Evolutionary conservation across 352 stramenopile species (phyloP).

Genomic region (Saprolegnia diclina): DNA sequence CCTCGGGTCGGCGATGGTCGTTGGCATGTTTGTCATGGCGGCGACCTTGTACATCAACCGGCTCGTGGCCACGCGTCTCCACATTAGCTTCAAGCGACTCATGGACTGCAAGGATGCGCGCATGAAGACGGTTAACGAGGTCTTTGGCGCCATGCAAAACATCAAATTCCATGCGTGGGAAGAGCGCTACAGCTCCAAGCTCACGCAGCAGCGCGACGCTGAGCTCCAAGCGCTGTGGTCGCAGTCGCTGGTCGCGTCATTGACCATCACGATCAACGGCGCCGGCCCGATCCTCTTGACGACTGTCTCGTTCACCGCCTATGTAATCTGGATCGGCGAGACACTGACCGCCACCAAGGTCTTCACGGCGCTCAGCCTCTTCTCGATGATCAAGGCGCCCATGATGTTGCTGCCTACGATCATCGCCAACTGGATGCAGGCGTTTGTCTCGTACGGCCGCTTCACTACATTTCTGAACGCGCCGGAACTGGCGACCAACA

Average conservation of each 20-base stretch:
- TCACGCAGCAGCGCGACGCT: slow-evolving; percentile 37
- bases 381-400: slow-evolving; percentile 30
- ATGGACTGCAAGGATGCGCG: slow-evolving; percentile 83
- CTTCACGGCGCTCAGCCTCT: slow-evolving; percentile 29
- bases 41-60: slow-evolving; percentile 39
- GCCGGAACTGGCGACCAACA: slow-evolving; percentile 25
- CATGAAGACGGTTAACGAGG: slow-evolving; percentile 88
- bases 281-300: slow-evolving; percentile 29
- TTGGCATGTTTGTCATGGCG: slow-evolving; percentile 35
- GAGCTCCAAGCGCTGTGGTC: slow-evolving; percentile 19
- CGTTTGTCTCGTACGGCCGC: slow-evolving; percentile 30
- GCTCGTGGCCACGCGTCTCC: slow-evolving; percentile 42
- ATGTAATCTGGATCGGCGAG: slow-evolving; percentile 24
- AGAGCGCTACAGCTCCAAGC: slow-evolving; percentile 36
- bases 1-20: slow-evolving; percentile 36
- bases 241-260: slow-evolving; percentile 22
- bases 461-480: slow-evolving; percentile 31
- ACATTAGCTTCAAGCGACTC: slow-evolving; percentile 52
- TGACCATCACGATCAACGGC: slow-evolving; percentile 27
- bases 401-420: slow-evolving; percentile 28
- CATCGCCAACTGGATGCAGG: slow-evolving; percentile 27
- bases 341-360: slow-evolving; percentile 29
- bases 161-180: slow-evolving; percentile 97
- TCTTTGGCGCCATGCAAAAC: slow-evolving; percentile 88
- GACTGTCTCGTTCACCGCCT: slow-evolving; percentile 27